A percentile compares a stretch with the other conserved stretches of the same genome.
Evolutionary conservation across 805 yeast species (phyloP).

Genomic region (Phaffomyces opuntiae): DNA sequence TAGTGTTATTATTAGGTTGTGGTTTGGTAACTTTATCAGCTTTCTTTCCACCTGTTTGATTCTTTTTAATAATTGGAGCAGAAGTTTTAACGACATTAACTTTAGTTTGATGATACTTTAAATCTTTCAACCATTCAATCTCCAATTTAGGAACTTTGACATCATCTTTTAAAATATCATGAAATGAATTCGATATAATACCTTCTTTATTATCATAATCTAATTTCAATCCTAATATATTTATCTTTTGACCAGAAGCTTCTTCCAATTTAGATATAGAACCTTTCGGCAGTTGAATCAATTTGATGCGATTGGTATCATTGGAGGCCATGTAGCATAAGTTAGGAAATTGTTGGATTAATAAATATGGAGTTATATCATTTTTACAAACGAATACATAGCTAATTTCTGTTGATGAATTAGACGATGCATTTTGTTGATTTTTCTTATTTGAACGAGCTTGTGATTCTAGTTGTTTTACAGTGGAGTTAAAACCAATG

Average conservation of each 20-base stretch:
- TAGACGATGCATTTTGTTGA: background rate
- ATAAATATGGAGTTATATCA: slow-evolving; percentile 44
- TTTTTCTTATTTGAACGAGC: slow-evolving; percentile 13
- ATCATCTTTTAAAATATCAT: slow-evolving; percentile 15
- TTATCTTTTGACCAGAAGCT: slow-evolving; percentile 26
- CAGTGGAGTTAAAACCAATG: slow-evolving; percentile 52
- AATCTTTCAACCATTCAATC: slow-evolving; percentile 39
- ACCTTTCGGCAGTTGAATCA: slow-evolving; percentile 54
- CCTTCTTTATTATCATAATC: too few species aligned
- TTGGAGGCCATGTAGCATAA: slow-evolving; percentile 39
- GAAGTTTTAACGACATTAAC: slow-evolving; percentile 39
- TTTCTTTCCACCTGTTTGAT: slow-evolving; percentile 13
- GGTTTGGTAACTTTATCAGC: background rate
- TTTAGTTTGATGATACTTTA: slow-evolving; percentile 30
- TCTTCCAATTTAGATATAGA: slow-evolving; percentile 23
- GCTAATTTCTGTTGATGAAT: background rate
- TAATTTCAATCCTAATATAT: slow-evolving; percentile 24
- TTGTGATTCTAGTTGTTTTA: slow-evolving; percentile 38
- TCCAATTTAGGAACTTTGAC: slow-evolving; percentile 28
- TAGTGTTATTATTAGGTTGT: background rate
- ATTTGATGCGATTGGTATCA: slow-evolving; percentile 31
- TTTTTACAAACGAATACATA: slow-evolving; percentile 53
- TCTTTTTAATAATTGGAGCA: slow-evolving; percentile 34
- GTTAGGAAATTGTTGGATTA: slow-evolving; percentile 53
- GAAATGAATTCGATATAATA: slow-evolving; percentile 18